A percentile compares a stretch with the other conserved stretches of the same genome.
phyloP scores from a whole-genome alignment of 2,329 filamentous ascomycete species.

The Pseudogymnoascus sp. region DNA sequence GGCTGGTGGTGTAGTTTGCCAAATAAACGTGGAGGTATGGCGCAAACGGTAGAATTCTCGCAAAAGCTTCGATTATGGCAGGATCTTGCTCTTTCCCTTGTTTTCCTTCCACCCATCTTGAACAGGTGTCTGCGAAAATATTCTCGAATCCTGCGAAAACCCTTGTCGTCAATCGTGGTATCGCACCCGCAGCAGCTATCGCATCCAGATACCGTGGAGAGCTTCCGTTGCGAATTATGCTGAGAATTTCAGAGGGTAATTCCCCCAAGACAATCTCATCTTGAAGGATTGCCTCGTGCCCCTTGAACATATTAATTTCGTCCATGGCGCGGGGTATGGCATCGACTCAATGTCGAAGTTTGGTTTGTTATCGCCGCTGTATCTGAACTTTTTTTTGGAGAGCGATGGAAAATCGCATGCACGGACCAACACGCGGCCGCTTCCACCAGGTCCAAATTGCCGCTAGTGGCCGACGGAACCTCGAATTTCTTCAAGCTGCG shows the following conservation, averaged over 20 bases:
- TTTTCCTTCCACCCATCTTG: constrained; percentile 56
- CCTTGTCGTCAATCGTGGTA: constrained; percentile 59
- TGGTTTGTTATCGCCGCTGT: constrained; percentile 8
- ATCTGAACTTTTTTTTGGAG: constrained; percentile 10
- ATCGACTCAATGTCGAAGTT: constrained; percentile 13
- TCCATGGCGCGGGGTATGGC: constrained; percentile 36
- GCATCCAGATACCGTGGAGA: constrained; percentile 61
- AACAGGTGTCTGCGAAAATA: constrained; percentile 73
- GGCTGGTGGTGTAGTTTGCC: constrained; percentile 36
- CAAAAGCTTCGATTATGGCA: constrained; percentile 60
- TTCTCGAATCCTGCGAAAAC: constrained; percentile 68
- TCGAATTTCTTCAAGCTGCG: constrained; percentile 10
- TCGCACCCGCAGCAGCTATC: constrained; percentile 60
- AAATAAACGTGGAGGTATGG: constrained; percentile 70
- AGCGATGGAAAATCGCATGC: constrained; percentile 6
- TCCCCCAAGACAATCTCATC: constrained; percentile 46
- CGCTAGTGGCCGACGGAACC: constrained; percentile 7
- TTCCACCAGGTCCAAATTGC: constrained; percentile 8
- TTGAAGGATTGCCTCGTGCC: constrained; percentile 47
- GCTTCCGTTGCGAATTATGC: constrained; percentile 54
- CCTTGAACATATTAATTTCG: constrained; percentile 44
- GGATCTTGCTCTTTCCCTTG: constrained; percentile 15
- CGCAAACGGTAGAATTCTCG: constrained; percentile 71
- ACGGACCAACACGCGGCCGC: constrained; percentile 3
- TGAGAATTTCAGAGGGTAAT: constrained; percentile 61